A percentile compares a stretch with the other conserved stretches of the same genome.
phyloP scores from a whole-genome alignment of 192 early-diverging fungal species.

The Linnemannia elongata region DNA sequence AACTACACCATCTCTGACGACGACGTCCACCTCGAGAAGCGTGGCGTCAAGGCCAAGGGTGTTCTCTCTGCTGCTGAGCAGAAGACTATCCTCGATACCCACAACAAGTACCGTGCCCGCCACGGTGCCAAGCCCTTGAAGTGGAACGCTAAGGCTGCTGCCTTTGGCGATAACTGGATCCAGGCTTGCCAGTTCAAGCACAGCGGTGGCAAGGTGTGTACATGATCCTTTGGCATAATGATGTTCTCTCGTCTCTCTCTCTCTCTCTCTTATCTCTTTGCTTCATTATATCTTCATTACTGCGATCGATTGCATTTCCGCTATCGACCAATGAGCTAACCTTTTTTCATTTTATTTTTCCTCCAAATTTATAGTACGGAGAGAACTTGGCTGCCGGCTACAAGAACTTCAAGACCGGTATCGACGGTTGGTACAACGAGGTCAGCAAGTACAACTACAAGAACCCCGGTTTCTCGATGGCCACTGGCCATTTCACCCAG shows the following conservation, averaged over 20 bases:
- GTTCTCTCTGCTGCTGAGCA: conserved; percentile 16
- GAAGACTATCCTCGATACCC: conserved; percentile 46
- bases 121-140: conserved; percentile 57
- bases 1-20: neutral
- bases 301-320: neutral
- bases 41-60: neutral
- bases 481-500: conserved; percentile 59
- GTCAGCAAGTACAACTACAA: conserved; percentile 44
- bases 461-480: conserved; percentile 38
- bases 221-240: too few species aligned
- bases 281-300: neutral
- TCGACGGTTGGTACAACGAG: conserved; percentile 57
- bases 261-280: too few species aligned
- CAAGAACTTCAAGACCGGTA: conserved; percentile 10
- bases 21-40: neutral
- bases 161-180: conserved; percentile 55
- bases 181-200: conserved; percentile 60
- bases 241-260: neutral
- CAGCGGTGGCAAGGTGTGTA: conserved; percentile 39
- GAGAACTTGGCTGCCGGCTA: conserved; percentile 60
- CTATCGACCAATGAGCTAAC: neutral
- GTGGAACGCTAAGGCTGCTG: conserved; percentile 54
- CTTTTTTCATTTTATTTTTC: conserved; percentile 18
- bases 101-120: conserved; percentile 58
- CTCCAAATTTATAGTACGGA: conserved; percentile 15